phyloP scores from a whole-genome alignment of 78 protist genomes.

The Dictyostelium purpureum region DNA sequence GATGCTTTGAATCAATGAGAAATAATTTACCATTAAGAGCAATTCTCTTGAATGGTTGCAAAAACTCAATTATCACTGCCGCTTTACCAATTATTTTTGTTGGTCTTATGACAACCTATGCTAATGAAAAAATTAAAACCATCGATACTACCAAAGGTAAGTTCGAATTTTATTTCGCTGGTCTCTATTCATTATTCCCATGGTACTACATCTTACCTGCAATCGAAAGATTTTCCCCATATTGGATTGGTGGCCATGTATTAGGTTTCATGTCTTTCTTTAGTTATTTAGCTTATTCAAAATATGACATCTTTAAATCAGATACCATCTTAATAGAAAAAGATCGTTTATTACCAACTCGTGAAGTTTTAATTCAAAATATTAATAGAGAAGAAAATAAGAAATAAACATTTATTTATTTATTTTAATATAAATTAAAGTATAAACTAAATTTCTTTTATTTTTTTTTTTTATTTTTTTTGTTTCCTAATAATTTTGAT shows the following conservation, averaged over 20 bases:
- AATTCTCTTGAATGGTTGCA: slow-evolving; percentile 26
- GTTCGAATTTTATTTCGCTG: slow-evolving; percentile 63
- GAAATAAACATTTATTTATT: too few relatives aligned
- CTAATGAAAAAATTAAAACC: background rate
- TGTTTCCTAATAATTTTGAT: too few relatives aligned
- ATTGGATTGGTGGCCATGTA: slow-evolving; percentile 90
- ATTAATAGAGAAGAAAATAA: background rate
- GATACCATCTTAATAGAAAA: slow-evolving; percentile 45
- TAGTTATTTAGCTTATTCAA: slow-evolving; percentile 59
- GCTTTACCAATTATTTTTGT: slow-evolving; percentile 84
- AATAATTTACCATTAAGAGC: slow-evolving; percentile 16
- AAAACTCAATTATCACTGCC: slow-evolving; percentile 81
- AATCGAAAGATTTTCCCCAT: slow-evolving; percentile 82
- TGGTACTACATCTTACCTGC: slow-evolving; percentile 56
- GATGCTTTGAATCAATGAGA: slow-evolving; percentile 64
- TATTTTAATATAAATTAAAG: too few relatives aligned
- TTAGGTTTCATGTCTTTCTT: slow-evolving; percentile 89
- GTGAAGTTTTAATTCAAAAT: slow-evolving; percentile 23
- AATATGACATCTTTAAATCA: slow-evolving; percentile 54
- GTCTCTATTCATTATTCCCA: slow-evolving; percentile 62
- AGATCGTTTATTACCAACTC: slow-evolving; percentile 23
- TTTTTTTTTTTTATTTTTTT: too few relatives aligned
- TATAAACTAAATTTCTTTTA: too few relatives aligned
- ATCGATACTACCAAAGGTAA: slow-evolving; percentile 63
- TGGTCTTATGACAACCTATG: slow-evolving; percentile 76